Evolutionary conservation across 2,329 filamentous ascomycete species (phyloP), one percentile per base, ranked within the genome.

Genomic region (Seiridium cupressi): DNA sequence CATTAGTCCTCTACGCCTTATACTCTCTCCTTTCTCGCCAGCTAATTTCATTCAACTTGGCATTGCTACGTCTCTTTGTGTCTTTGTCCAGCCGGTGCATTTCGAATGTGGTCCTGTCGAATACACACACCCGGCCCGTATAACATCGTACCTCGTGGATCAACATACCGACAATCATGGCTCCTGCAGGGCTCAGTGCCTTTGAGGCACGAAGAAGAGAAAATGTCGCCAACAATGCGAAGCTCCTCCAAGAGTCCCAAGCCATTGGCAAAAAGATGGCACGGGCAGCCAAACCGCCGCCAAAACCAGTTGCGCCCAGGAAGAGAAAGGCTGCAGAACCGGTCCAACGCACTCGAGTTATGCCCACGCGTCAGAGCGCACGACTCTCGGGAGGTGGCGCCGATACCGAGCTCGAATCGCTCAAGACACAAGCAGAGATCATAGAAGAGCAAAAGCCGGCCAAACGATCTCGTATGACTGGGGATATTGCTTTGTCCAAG

Each of bases 151-250:
- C 38, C 13, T 42, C 38, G 7, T 42, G 38, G 7, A 42, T 42
- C 38, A 42, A 7, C 13, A 7, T 42, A 42, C 38, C 13, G 7
- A 38, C 35, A 10, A 8, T 35, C 35, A 53, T 53, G 49, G 49
- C 49, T 26, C 49, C 49, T 9, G 35, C 10, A n/a, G 84, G 84
- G 42, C 79, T 96, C 67, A 96, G 91, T 74, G 91, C 92, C 44
- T 97, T 96, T 74, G 93, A 97, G 80, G 88, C 89, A 68, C 88
- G 91, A 66, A 84, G 93, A 0, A 84, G 92, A 13, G 92, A 93
- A 62, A 97, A 97, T 66, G 96, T 96, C 46, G 91, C 91, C 58
- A 95, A 96, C 67, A 89, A 94, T 74, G 91, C 89, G 0, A 72
- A 71, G 53, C 82, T 97, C 0, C 76, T 97, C 0, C 90, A 90